A percentile compares a stretch with the other conserved stretches of the same genome.
Conservation (phyloP, 225 moss, liverwort and hornwort genomes). For the Polytrichum commune region DNA sequence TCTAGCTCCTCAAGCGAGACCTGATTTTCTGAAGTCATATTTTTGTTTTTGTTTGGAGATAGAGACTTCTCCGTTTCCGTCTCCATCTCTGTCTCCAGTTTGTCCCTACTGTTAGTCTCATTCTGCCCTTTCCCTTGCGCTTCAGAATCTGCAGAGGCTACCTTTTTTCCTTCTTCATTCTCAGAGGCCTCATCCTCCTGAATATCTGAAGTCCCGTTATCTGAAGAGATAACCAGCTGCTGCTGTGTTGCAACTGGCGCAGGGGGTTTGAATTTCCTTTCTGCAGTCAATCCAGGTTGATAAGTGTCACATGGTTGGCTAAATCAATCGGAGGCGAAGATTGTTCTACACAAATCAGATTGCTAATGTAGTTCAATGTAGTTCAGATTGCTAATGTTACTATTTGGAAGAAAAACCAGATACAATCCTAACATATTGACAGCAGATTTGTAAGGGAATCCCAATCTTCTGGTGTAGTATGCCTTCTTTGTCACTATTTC, state of each 20-base stretch:
- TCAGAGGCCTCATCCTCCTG: conserved; percentile 10
- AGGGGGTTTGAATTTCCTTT: conserved; percentile 1
- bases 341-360: not conserved
- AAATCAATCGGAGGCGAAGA: not conserved
- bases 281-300: not conserved
- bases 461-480: too few relatives aligned
- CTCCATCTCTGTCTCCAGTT: not conserved
- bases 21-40: conserved; percentile 3
- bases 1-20: conserved; percentile 2
- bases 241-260: conserved; percentile 7
- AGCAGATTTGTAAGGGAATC: too few relatives aligned
- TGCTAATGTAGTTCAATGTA: not conserved
- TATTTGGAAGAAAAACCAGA: not conserved
- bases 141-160: conserved; percentile 13
- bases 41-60: not conserved
- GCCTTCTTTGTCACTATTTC: too few relatives aligned
- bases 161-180: conserved; percentile 5
- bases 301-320: too few relatives aligned
- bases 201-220: not conserved
- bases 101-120: not conserved
- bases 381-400: not conserved
- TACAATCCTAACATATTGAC: not conserved
- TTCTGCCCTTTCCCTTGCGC: conserved; percentile 13
- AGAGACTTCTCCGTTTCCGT: not conserved
- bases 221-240: not conserved